These are phyloP conservation scores for Tulasnella sp. DNA, from an alignment of 768 basidiomycete species.

Conservation along the genomic window DNA sequence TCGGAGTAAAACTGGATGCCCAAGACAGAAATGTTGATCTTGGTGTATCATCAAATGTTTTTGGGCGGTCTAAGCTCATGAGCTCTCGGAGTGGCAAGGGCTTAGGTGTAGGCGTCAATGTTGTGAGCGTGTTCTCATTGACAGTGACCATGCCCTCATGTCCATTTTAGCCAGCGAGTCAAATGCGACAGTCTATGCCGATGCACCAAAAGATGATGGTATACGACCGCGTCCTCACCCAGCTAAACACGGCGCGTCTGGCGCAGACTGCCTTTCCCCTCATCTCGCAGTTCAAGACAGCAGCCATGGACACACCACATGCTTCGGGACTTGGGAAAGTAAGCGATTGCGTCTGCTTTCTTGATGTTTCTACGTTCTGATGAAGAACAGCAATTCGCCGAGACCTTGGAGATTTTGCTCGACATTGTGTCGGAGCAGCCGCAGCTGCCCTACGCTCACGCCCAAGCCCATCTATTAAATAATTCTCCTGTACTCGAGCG, in stretches of 20 bases:
- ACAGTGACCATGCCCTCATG: background rate
- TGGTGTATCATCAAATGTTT: constrained; percentile 5
- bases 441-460: constrained; percentile 63
- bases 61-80: constrained; percentile 7
- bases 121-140: background rate
- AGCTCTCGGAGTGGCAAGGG: background rate
- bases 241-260: constrained; percentile 62
- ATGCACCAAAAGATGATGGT: constrained; percentile 90
- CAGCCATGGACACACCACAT: constrained; percentile 30
- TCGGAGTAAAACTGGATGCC: constrained; percentile 49
- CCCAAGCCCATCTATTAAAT: constrained; percentile 70
- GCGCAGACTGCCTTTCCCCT: constrained; percentile 65
- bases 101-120: background rate
- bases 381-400: constrained; percentile 11
- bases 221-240: constrained; percentile 71
- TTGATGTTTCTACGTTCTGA: background rate
- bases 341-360: background rate
- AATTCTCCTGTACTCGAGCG: constrained; percentile 21
- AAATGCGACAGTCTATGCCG: constrained; percentile 18
- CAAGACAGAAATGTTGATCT: constrained; percentile 38
- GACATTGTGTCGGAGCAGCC: constrained; percentile 72
- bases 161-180: constrained; percentile 4
- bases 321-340: background rate
- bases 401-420: constrained; percentile 48
- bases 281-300: constrained; percentile 57